A percentile compares a stretch with the other conserved stretches of the same genome.
phyloP scores from a whole-genome alignment of 2,329 filamentous ascomycete genomes.

The Aaosphaeria pasadenensis region DNA sequence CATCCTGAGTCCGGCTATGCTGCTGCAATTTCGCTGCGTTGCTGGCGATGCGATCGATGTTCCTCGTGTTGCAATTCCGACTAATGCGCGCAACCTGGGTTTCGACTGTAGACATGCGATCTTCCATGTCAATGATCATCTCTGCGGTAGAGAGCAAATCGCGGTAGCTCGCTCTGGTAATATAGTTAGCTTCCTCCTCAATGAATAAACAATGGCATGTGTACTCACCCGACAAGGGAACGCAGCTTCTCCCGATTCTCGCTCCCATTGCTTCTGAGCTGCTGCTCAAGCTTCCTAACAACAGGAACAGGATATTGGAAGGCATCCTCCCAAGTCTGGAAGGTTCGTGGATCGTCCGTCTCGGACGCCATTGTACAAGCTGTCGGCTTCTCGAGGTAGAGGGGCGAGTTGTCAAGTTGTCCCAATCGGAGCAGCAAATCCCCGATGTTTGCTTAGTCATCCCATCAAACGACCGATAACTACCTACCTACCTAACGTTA shows the following conservation, averaged over 20 bases:
- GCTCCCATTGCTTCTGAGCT: constrained; percentile 60
- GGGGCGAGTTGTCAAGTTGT: no score
- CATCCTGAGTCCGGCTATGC: constrained; percentile 39
- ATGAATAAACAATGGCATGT: neutral
- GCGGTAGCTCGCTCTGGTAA: constrained; percentile 67
- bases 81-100: constrained; percentile 69
- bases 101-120: constrained; percentile 73
- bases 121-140: constrained; percentile 86
- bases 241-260: constrained; percentile 66
- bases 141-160: constrained; percentile 90
- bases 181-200: constrained; percentile 1
- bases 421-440: no score
- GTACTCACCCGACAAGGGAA: constrained; percentile 60
- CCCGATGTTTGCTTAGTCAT: no score
- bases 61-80: constrained; percentile 69
- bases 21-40: constrained; percentile 54
- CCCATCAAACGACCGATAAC: no score
- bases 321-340: constrained; percentile 64
- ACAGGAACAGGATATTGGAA: constrained; percentile 64
- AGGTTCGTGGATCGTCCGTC: constrained; percentile 54
- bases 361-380: constrained; percentile 49
- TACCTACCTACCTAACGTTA: no score
- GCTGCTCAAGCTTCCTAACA: constrained; percentile 61
- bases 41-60: constrained; percentile 63
- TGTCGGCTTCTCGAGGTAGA: neutral